Base-by-base conservation (phyloP, 495 filamentous ascomycete genomes). In the Aspergillus panamensis region DNA sequence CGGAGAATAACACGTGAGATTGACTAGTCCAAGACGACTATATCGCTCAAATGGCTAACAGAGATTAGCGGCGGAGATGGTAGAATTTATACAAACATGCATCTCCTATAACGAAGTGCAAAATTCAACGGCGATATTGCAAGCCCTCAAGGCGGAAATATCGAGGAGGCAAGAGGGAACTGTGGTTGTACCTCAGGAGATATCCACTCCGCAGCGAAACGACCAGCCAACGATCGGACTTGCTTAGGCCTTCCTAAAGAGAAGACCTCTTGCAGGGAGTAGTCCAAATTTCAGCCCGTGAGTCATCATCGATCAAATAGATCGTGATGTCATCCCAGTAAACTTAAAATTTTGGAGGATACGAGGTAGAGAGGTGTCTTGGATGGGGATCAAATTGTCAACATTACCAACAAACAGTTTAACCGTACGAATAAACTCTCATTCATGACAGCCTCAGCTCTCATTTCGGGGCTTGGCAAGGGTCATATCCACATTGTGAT, bases 31-130 rank as follows among this genome's bases (percentile, higher is more conserved):
- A n/a, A n/a, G n/a, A n/a, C n/a, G n/a, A n/a, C n/a, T n/a, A n/a
- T n/a, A n/a, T n/a, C n/a, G n/a, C n/a, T n/a, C n/a, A n/a, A n/a
- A 49, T 3, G 2, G 29, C 31, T 21, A n/a, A 45, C 3, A 7
- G 10, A 33, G 42, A 44, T 57, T 25, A 51, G 49, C 48, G n/a
- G 53, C 57, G 12, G 57, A n/a, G n/a, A n/a, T 57, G 53, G 54
- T 57, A 7, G 31, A 48, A 21, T 53, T 61, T 16, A 57, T 61
- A 53, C 43, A 31, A 5, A 53, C 44, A 4, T 51, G 50, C 50
- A 35, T 56, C 19, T 53, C 59, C 16, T 53, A 61, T 20, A 61
- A 61, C 33, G 59, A 61, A 25, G 32, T 57, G n/a, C 21, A 33
- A 0, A 33, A 57, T 35, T 57, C 55, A 7, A 51, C 35, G 3